Percentiles rank a stretch among this genome's conserved stretches.
These are phyloP conservation scores for Chaetomiaceae sp. DNA, from an alignment of 2,329 filamentous ascomycete species.

Conservation along the genomic window DNA sequence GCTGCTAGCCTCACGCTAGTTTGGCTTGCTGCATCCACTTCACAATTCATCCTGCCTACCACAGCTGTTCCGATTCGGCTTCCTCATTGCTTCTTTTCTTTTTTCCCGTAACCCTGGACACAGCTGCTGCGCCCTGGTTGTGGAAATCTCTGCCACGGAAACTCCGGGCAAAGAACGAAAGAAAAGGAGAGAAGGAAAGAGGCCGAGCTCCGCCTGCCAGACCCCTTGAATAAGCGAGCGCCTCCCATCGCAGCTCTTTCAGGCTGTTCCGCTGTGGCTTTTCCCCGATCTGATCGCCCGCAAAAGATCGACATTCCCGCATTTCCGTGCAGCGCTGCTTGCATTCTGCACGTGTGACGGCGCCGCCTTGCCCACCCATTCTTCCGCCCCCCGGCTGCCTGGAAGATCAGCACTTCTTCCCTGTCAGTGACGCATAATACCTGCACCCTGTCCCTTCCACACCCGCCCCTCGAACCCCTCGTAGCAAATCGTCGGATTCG, in stretches of 20 bases:
- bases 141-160: too few species aligned
- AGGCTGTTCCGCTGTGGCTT: background rate
- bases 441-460: too few species aligned
- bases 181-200: too few species aligned
- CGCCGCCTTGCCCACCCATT: background rate
- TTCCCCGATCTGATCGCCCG: slow-evolving; percentile 1
- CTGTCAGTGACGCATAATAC: background rate
- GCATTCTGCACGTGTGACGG: slow-evolving; percentile 10
- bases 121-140: background rate
- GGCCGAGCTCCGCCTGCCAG: too few species aligned
- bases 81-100: background rate
- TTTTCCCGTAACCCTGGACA: background rate
- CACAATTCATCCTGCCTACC: too few species aligned
- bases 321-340: slow-evolving; percentile 12
- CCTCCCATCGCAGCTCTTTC: too few species aligned
- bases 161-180: background rate
- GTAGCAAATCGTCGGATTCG: too few species aligned
- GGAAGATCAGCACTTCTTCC: background rate
- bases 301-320: slow-evolving; percentile 10
- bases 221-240: background rate
- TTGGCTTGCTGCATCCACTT: too few species aligned
- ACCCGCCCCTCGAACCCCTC: too few species aligned
- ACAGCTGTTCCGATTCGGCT: too few species aligned
- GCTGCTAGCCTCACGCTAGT: too few species aligned
- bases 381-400: background rate